Evolutionary conservation across 2,329 filamentous ascomycete species (phyloP).

Genomic region (Epichloe hybrida): DNA sequence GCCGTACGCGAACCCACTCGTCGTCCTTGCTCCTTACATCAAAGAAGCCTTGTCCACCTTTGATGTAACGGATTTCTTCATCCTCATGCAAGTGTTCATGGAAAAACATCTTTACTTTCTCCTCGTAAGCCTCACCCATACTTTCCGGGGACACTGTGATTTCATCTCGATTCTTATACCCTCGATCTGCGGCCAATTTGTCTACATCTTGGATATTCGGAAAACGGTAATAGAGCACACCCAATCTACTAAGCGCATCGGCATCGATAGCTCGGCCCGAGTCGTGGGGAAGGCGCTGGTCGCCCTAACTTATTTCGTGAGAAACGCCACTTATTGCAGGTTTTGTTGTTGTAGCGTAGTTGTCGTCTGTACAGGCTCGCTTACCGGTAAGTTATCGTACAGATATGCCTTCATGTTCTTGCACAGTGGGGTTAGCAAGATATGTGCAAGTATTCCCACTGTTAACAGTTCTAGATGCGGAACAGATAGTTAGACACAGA

Average conservation of each 20-base stretch:
- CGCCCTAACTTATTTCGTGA: slow-evolving; percentile 46
- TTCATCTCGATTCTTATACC: slow-evolving; percentile 91
- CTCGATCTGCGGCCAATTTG: slow-evolving; percentile 56
- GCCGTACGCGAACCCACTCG: slow-evolving; percentile 73
- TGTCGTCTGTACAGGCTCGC: slow-evolving; percentile 11
- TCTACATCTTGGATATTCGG: slow-evolving; percentile 55
- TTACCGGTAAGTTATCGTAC: slow-evolving; percentile 41
- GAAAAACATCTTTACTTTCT: slow-evolving; percentile 91
- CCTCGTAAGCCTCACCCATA: slow-evolving; percentile 80
- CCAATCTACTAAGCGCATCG: slow-evolving; percentile 56
- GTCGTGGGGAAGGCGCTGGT: slow-evolving; percentile 85
- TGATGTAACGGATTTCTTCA: slow-evolving; percentile 93
- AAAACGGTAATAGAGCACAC: slow-evolving; percentile 66
- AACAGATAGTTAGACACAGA: neutral
- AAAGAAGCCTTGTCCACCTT: slow-evolving; percentile 81
- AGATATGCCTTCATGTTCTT: slow-evolving; percentile 42
- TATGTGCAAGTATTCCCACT: too few relatives aligned
- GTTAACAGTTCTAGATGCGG: too few relatives aligned
- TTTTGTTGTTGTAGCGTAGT: neutral
- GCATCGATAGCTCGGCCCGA: slow-evolving; percentile 57
- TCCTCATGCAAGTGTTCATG: slow-evolving; percentile 94
- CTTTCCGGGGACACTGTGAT: slow-evolving; percentile 75
- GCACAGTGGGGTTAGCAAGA: neutral
- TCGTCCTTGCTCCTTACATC: slow-evolving; percentile 76
- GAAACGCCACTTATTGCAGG: neutral